These are phyloP conservation scores for Ustilaginoidea virens DNA, from an alignment of 2,329 filamentous ascomycete species.

Conservation along the genomic window DNA sequence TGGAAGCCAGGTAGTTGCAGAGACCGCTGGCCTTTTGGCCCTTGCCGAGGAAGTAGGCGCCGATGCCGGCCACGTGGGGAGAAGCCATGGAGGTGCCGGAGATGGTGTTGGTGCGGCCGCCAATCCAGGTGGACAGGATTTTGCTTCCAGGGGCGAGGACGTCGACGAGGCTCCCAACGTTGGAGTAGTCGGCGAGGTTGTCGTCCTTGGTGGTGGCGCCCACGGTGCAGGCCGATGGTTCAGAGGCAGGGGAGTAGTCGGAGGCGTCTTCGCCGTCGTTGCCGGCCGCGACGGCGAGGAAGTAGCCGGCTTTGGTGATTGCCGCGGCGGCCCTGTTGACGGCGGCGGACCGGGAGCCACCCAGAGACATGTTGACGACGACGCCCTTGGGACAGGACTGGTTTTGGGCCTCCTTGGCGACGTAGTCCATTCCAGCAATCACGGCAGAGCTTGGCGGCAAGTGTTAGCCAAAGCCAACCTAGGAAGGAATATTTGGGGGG, in stretches of 20 bases:
- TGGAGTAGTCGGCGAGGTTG: conserved; percentile 28
- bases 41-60: conserved; percentile 28
- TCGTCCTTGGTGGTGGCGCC: conserved; percentile 26
- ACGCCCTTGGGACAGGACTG: conserved; percentile 25
- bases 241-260: conserved; percentile 28
- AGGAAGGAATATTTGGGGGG: too few species aligned
- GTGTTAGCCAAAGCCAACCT: not conserved
- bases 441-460: conserved; percentile 18
- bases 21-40: conserved; percentile 28
- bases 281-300: conserved; percentile 39
- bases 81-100: conserved; percentile 27
- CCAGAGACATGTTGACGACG: conserved; percentile 40
- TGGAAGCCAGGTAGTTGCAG: conserved; percentile 26
- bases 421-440: conserved; percentile 28
- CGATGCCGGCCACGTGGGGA: conserved; percentile 24
- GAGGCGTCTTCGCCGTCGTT: conserved; percentile 29
- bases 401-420: conserved; percentile 17
- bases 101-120: conserved; percentile 21
- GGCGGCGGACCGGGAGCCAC: conserved; percentile 26
- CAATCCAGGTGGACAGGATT: conserved; percentile 29
- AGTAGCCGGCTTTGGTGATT: conserved; percentile 27
- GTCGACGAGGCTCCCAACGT: conserved; percentile 31
- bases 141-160: conserved; percentile 31
- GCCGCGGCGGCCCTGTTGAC: conserved; percentile 31
- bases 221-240: conserved; percentile 30